Base-by-base conservation (phyloP, 768 basidiomycete species). In the Trametes meyenii region DNA sequence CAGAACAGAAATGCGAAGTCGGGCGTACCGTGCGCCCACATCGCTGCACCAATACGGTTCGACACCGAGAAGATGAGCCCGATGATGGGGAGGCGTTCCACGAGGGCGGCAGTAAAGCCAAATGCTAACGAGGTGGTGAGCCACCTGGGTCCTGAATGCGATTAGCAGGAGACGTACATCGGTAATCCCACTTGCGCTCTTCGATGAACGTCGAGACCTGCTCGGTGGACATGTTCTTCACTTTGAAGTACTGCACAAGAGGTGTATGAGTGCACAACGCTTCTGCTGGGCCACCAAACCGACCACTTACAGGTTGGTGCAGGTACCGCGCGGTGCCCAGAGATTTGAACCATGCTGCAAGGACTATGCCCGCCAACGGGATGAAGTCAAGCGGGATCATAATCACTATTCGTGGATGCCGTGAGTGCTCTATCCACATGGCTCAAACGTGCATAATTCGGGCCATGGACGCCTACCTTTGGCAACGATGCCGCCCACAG, bases 111-210 rank as follows among this genome's bases (percentile, higher is more conserved):
- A 0, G 84, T 73, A 70, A 96, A 95, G 5, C 95, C 95, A 68
- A 97, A 97, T 0, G 81, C 92, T 94, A 45, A 3, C 11, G 1
- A 50, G 33, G 16, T 24, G 40, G 33, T 33, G 40, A 52, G 39
- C 43, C 16, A 33, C 21, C 42, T 26, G 3, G 6, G 1, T 17
- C 33, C 26, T 10, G 43, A 23, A 1, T 23, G 56, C 19, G 33
- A 4, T 1, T 38, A 7, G 26, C 14, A 44, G 38, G 5, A 26
- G 17, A 71, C 81, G 36, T 66, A 92, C 92, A 67, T 67, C 88
- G 79, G 67, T 96, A 96, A 63, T 92, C 89, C 90, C 93, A 92
- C 69, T 90, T 94, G 14, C 90, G 84, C 71, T 96, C 95, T 68
- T 94, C 90, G 60, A 96, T 82, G 74, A 92, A 98, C 1, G 88